phyloP scores from a whole-genome alignment of 2,329 filamentous ascomycete genomes.

The Neonectria punicea region DNA sequence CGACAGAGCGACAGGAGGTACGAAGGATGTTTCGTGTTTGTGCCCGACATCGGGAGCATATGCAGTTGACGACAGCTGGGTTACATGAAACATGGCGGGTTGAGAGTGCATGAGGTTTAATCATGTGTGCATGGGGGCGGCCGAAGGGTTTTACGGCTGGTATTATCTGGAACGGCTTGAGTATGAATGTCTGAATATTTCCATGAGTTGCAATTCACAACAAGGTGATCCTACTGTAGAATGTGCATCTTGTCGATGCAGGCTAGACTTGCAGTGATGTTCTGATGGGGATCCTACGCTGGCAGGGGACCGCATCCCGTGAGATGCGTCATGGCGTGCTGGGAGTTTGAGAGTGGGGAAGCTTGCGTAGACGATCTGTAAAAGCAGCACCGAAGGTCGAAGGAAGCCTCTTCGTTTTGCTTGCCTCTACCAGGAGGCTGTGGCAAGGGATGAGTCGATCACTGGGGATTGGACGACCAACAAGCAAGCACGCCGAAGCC shows the following conservation, averaged over 20 bases:
- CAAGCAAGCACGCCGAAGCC: conserved; percentile 1
- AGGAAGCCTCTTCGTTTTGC: neutral
- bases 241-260: neutral
- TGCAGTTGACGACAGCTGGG: neutral
- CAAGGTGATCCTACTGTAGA: neutral
- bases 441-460: neutral
- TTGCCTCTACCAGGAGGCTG: neutral
- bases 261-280: too few species aligned
- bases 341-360: conserved; percentile 14
- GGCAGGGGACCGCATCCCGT: conserved; percentile 18
- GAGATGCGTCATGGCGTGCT: conserved; percentile 21
- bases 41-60: neutral
- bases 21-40: neutral
- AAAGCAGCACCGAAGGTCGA: conserved; percentile 5
- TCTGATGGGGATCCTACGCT: conserved; percentile 1
- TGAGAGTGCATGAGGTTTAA: conserved; percentile 1
- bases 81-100: conserved; percentile 23
- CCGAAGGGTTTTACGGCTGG: neutral
- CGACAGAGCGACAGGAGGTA: neutral
- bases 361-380: conserved; percentile 7
- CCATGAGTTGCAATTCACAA: neutral
- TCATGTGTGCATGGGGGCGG: conserved; percentile 14
- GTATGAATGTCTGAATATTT: neutral
- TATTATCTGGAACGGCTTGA: neutral
- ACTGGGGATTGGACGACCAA: neutral